These are phyloP conservation scores for Aspergillus kassunensis DNA, from an alignment of 495 filamentous ascomycete species.

Conservation along the genomic window DNA sequence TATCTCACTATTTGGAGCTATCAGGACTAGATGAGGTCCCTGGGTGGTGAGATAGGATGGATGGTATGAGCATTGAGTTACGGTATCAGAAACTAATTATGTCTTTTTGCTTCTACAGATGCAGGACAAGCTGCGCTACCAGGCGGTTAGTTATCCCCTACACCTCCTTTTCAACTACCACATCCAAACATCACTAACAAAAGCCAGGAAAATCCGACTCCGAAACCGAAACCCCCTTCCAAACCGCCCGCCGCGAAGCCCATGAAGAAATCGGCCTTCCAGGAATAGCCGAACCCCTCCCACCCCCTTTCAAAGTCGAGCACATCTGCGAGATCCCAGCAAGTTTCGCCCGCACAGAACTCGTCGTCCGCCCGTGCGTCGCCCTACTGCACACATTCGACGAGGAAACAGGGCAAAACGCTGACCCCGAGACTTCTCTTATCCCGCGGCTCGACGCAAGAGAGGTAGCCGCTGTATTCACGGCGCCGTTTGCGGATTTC, in stretches of 20 bases:
- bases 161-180: neutral
- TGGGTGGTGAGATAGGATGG: too few species aligned
- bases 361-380: constrained; percentile 81
- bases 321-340: constrained; percentile 79
- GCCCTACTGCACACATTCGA: constrained; percentile 68
- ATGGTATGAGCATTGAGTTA: too few species aligned
- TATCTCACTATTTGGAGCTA: neutral
- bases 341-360: constrained; percentile 73
- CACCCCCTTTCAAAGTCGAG: constrained; percentile 70
- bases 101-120: constrained; percentile 24
- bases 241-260: constrained; percentile 84
- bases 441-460: constrained; percentile 76
- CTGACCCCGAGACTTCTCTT: constrained; percentile 62
- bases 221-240: constrained; percentile 50
- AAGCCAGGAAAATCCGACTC: constrained; percentile 47
- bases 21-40: too few species aligned
- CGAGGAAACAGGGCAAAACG: constrained; percentile 28
- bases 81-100: neutral
- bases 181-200: neutral
- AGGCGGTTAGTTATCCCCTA: constrained; percentile 55
- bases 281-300: constrained; percentile 56
- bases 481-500: constrained; percentile 75
- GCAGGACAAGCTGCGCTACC: constrained; percentile 84
- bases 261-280: constrained; percentile 88
- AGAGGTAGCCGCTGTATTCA: constrained; percentile 90